Conservation (phyloP, 768 basidiomycete genomes). For the Phanerodontia chrysosporium region DNA sequence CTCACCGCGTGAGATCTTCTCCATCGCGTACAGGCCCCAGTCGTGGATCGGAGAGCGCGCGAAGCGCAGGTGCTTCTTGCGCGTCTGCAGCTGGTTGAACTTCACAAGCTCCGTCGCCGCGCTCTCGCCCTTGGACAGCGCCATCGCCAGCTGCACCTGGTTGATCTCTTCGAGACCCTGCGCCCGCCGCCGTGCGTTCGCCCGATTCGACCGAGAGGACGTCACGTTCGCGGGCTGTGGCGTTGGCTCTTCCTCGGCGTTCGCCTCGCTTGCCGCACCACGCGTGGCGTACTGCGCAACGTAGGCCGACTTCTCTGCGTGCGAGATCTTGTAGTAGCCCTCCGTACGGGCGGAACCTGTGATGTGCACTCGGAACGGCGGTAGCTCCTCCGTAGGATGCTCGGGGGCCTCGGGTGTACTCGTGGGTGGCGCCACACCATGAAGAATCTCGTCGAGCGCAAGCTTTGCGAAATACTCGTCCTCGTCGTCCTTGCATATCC, state of each 20-base stretch:
- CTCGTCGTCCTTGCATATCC: slow-evolving; percentile 81
- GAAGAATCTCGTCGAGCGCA: slow-evolving; percentile 35
- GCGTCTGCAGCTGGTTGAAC: slow-evolving; percentile 96
- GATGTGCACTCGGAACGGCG: slow-evolving; percentile 67
- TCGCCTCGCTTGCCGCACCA: slow-evolving; percentile 36
- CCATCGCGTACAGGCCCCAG: slow-evolving; percentile 98
- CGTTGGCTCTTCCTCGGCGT: slow-evolving; percentile 36
- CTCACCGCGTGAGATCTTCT: slow-evolving; percentile 87
- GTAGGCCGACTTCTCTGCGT: slow-evolving; percentile 86
- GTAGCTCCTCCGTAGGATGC: slow-evolving; percentile 25
- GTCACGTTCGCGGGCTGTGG: slow-evolving; percentile 49
- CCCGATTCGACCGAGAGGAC: slow-evolving; percentile 86
- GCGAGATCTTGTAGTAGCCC: slow-evolving; percentile 93
- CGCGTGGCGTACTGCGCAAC: slow-evolving; percentile 84
- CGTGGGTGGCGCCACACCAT: slow-evolving; percentile 26
- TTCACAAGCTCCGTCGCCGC: slow-evolving; percentile 80
- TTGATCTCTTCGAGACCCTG: slow-evolving; percentile 95
- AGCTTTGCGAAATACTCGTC: slow-evolving; percentile 78
- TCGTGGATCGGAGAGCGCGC: slow-evolving; percentile 95
- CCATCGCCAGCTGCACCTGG: slow-evolving; percentile 78
- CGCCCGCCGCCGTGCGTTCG: slow-evolving; percentile 86
- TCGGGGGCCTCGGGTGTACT: slow-evolving; percentile 20
- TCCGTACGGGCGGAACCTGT: slow-evolving; percentile 90
- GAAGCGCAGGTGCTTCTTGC: slow-evolving; percentile 97
- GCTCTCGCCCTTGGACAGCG: slow-evolving; percentile 70